Evolutionary conservation across 176 grass and related monocot genomes (phyloP).

Genomic region (Leersia perrieri): DNA sequence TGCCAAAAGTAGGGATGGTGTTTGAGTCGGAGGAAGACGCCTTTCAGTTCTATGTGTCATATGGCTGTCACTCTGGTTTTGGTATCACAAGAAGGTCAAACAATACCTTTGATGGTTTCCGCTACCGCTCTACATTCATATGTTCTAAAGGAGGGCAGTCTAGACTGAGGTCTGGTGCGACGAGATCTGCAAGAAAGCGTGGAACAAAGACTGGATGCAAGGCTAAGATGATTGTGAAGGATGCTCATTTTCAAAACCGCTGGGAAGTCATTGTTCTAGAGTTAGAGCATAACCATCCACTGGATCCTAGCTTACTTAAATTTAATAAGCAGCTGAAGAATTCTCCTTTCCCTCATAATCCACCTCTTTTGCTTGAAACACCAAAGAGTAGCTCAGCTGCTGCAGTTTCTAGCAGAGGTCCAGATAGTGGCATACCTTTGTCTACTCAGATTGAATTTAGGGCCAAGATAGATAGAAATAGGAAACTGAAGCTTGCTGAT

Average conservation of each 20-base stretch:
- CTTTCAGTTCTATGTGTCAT: slow-evolving; percentile 79
- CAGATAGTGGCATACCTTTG: slow-evolving; percentile 32
- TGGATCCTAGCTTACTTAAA: slow-evolving; percentile 68
- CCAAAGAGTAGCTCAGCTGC: slow-evolving; percentile 27
- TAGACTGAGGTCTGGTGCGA: slow-evolving; percentile 58
- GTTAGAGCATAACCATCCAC: slow-evolving; percentile 74
- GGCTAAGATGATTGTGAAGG: slow-evolving; percentile 89
- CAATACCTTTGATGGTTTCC: slow-evolving; percentile 81
- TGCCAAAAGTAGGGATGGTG: slow-evolving; percentile 69
- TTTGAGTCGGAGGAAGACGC: slow-evolving; percentile 83
- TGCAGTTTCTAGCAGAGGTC: slow-evolving; percentile 23
- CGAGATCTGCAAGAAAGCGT: slow-evolving; percentile 57
- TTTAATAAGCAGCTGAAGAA: slow-evolving; percentile 71
- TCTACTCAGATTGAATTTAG: slow-evolving; percentile 45
- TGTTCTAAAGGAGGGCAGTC: slow-evolving; percentile 82
- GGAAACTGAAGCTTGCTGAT: slow-evolving; percentile 65
- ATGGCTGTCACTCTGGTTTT: slow-evolving; percentile 69
- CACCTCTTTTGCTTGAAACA: slow-evolving; percentile 28
- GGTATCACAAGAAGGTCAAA: slow-evolving; percentile 78
- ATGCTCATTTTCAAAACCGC: slow-evolving; percentile 74
- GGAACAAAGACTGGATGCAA: slow-evolving; percentile 78
- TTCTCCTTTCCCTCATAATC: slow-evolving; percentile 51
- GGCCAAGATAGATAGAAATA: slow-evolving; percentile 56
- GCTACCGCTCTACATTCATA: slow-evolving; percentile 77
- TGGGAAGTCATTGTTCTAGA: slow-evolving; percentile 85